Conservation (phyloP, 164 flowering plant genomes). For the Vitis rupestris region DNA sequence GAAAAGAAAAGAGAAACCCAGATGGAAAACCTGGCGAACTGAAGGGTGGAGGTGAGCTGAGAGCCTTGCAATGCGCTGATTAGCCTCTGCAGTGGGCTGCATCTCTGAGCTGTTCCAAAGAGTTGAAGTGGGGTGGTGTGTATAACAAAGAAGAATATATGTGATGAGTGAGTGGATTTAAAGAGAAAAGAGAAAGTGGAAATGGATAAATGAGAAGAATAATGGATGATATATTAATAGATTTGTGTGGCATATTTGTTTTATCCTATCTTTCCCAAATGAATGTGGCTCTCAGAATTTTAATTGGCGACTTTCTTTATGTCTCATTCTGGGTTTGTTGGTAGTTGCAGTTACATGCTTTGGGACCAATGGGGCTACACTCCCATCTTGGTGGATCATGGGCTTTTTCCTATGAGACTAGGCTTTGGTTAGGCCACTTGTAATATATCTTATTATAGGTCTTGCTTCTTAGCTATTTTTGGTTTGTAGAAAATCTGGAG, state of each 20-base stretch:
- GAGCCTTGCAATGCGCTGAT: conserved; percentile 38
- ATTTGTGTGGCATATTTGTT: conserved; percentile 15
- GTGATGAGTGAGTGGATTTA: not conserved
- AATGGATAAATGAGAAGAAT: conserved; percentile 6
- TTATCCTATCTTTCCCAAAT: not conserved
- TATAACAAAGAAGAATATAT: not conserved
- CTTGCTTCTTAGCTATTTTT: too few relatives aligned
- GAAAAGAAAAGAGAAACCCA: conserved; percentile 25
- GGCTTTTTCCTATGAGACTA: too few relatives aligned
- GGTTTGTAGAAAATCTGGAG: too few relatives aligned
- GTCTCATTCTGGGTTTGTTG: not conserved
- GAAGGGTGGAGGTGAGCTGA: conserved; percentile 46
- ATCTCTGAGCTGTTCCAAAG: not conserved
- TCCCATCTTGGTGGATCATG: too few relatives aligned
- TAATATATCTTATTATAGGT: too few relatives aligned
- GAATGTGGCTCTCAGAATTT: not conserved
- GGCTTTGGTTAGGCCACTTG: too few relatives aligned
- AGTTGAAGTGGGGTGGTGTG: not conserved
- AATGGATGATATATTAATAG: conserved; percentile 5
- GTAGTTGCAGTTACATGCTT: too few relatives aligned
- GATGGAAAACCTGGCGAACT: conserved; percentile 29
- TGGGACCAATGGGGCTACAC: too few relatives aligned
- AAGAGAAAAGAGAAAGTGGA: not conserved
- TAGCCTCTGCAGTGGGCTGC: conserved; percentile 20
- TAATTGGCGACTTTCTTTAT: too few relatives aligned